These are phyloP conservation scores for Cyclotella choctawhatcheeana DNA, from an alignment of 108 stramenopile genomes.

Conservation along the genomic window DNA sequence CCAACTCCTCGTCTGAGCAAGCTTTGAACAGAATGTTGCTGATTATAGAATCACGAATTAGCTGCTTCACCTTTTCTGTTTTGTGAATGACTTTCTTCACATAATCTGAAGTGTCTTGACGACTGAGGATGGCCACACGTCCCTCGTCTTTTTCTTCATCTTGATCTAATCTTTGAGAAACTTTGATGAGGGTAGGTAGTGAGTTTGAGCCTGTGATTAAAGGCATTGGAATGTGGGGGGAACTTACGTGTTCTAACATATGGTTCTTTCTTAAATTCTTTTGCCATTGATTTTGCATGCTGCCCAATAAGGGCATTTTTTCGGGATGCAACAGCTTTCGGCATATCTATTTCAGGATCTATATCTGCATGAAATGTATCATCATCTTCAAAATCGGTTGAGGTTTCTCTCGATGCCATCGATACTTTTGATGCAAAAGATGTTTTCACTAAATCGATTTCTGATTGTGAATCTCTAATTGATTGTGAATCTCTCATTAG, in stretches of 20 bases:
- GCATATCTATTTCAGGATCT: not conserved
- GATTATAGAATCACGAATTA: slow-evolving; percentile 13
- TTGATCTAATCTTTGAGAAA: not conserved
- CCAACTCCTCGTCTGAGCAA: not conserved
- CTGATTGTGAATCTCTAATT: no score
- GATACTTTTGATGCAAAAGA: no score
- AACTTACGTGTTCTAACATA: slow-evolving; percentile 14
- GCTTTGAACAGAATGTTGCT: slow-evolving; percentile 25
- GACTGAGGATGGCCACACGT: slow-evolving; percentile 36
- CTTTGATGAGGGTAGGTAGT: not conserved
- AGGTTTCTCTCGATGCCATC: slow-evolving; percentile 1
- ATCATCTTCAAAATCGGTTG: not conserved
- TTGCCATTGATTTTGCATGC: slow-evolving; percentile 43
- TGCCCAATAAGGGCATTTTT: slow-evolving; percentile 17
- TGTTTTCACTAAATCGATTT: no score
- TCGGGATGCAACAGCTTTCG: not conserved
- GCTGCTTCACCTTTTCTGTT: not conserved
- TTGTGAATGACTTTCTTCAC: slow-evolving; percentile 31
- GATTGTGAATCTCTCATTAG: not conserved
- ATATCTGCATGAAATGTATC: not conserved
- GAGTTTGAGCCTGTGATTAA: not conserved
- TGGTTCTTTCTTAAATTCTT: slow-evolving; percentile 16
- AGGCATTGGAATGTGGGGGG: not conserved
- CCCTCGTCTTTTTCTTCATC: slow-evolving; percentile 18
- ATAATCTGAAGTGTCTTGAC: slow-evolving; percentile 29